Evolutionary conservation across 129 eudicot species (phyloP).

Genomic region (Chrysanthemum lavandulifolium): DNA sequence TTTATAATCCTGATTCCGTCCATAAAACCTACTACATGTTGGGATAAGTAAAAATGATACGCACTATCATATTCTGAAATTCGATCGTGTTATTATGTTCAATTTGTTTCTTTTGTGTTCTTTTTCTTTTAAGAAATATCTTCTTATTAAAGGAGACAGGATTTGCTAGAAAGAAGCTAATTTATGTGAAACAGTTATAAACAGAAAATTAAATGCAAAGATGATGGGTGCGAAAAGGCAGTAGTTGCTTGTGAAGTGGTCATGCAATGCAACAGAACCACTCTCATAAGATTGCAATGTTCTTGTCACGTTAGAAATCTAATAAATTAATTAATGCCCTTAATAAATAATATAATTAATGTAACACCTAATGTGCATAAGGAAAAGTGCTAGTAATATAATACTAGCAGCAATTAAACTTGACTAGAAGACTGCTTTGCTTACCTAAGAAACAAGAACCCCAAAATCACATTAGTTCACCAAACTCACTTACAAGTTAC

Average conservation of each 20-base stretch:
- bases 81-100: too few relatives aligned
- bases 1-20: too few relatives aligned
- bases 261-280: constrained; percentile 48
- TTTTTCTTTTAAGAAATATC: neutral
- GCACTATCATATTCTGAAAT: too few relatives aligned
- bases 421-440: constrained; percentile 25
- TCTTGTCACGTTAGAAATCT: neutral
- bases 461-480: constrained; percentile 35
- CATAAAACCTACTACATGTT: too few relatives aligned
- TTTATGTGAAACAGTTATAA: neutral
- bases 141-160: neutral
- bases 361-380: constrained; percentile 28
- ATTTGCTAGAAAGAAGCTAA: neutral
- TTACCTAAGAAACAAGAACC: constrained; percentile 33
- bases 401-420: constrained; percentile 2
- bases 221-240: constrained; percentile 41
- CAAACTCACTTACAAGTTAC: constrained; percentile 35
- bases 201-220: constrained; percentile 33
- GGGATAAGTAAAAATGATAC: too few relatives aligned
- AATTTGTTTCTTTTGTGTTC: too few relatives aligned
- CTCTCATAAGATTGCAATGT: constrained; percentile 7
- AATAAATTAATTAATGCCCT: neutral
- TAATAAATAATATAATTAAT: neutral
- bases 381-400: constrained; percentile 28
- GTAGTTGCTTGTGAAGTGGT: constrained; percentile 45